Base-by-base conservation (phyloP, 2,329 filamentous ascomycete genomes). In the Pseudovirgaria hyperparasitica region DNA sequence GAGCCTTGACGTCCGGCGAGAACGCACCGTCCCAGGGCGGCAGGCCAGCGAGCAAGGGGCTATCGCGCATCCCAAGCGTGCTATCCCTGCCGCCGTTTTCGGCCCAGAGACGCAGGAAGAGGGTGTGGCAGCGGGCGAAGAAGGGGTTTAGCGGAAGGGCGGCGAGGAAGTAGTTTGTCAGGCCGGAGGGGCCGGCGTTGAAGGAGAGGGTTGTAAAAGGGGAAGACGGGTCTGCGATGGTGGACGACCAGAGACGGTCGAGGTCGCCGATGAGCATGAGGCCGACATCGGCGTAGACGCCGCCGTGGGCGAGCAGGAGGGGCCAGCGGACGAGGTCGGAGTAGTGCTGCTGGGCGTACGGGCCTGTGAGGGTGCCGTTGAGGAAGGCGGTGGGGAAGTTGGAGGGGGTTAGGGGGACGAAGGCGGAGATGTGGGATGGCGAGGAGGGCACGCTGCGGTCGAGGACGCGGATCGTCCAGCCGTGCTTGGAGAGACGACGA, bases 241-340 rank as follows among this genome's bases (percentile, higher is more conserved):
- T 67, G 26, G 54, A 37, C 25, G 51, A 50, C 67, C 68, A 75
- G 7, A 72, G 42, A 4, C 50, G 41, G 39, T 73, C 60, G 3
- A 73, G 36, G 44, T 72, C 65, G 5, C 68, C 67, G 32, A 73
- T 70, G 31, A 66, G 63, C 33, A 72, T 54, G 34, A 70, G 42
- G 0, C 69, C 68, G 0, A 67, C 67, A 36, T 73, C 69, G 1
- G 65, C 60, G 37, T 72, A 74, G 1, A 72, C 57, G 16, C 69
- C 70, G 24, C 70, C 69, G 35, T 72, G 67, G 29, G 49, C 57
- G 8, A 70, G 52, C n/a, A 74, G 45, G 9, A 72, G 49, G 3
- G 70, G 69, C 37, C 55, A 71, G 1, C 69, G 62, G 4, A 73
- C 63, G 2, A 75, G 60, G 32, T 75, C 70, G 0, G 67, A 70